phyloP scores from a whole-genome alignment of 2,329 filamentous ascomycete species.

The Exophiala mesophila region DNA sequence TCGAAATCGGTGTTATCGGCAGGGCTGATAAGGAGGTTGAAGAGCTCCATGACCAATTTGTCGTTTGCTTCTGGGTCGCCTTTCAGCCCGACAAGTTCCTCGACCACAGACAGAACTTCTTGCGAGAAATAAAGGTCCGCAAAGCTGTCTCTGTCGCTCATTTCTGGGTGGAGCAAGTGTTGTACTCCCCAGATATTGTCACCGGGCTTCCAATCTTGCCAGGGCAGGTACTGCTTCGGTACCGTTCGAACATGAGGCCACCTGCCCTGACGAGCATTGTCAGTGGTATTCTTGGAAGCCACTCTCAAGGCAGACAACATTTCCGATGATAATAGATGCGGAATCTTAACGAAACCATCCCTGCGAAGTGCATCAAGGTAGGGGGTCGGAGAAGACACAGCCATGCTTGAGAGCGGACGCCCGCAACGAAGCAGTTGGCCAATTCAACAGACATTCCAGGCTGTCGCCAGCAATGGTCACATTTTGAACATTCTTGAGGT shows the following conservation, averaged over 20 bases:
- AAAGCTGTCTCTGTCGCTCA: conserved; percentile 57
- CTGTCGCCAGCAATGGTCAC: no score
- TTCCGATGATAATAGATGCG: conserved; percentile 54
- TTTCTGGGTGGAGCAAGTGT: conserved; percentile 70
- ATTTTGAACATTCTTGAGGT: no score
- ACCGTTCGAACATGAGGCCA: conserved; percentile 82
- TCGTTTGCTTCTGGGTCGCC: conserved; percentile 43
- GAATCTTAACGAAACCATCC: conserved; percentile 73
- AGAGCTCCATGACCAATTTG: conserved; percentile 76
- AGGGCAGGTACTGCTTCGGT: conserved; percentile 87
- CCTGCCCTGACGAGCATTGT: conserved; percentile 59
- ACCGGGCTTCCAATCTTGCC: conserved; percentile 55
- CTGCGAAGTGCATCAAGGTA: conserved; percentile 55
- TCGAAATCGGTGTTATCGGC: conserved; percentile 58
- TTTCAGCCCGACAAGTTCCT: conserved; percentile 54
- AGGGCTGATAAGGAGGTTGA: conserved; percentile 77
- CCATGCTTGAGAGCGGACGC: no score
- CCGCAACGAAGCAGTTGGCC: no score
- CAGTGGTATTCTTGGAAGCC: conserved; percentile 55
- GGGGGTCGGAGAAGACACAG: conserved; percentile 24
- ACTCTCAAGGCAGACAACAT: conserved; percentile 57
- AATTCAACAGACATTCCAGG: no score
- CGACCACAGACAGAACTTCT: conserved; percentile 58
- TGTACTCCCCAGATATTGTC: conserved; percentile 85
- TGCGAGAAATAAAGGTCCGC: conserved; percentile 67